Evolutionary conservation across 2,329 filamentous ascomycete genomes (phyloP).

Genomic region (Trichoderma harzianum): DNA sequence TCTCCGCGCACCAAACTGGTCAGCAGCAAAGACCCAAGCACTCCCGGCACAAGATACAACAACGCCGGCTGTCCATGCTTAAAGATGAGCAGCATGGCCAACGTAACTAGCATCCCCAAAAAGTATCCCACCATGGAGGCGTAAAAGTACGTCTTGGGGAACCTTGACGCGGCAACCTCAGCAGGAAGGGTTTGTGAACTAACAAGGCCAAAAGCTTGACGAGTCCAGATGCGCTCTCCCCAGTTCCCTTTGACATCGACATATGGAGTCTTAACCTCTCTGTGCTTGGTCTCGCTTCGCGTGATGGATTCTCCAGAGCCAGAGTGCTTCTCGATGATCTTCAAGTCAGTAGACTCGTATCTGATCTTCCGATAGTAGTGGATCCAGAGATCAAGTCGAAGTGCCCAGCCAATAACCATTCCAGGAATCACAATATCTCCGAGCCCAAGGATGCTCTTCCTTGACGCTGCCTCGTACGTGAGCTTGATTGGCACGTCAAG

Average conservation of each 20-base stretch:
- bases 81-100: conserved; percentile 73
- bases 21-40: conserved; percentile 70
- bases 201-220: conserved; percentile 28
- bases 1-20: conserved; percentile 72
- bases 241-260: conserved; percentile 66
- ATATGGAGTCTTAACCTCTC: conserved; percentile 51
- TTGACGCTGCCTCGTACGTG: conserved; percentile 66
- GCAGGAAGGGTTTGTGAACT: conserved; percentile 27
- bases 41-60: conserved; percentile 85
- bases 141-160: conserved; percentile 82
- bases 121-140: conserved; percentile 75
- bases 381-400: conserved; percentile 88
- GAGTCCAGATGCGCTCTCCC: conserved; percentile 81
- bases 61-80: conserved; percentile 85
- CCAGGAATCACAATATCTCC: conserved; percentile 94
- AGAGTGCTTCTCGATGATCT: conserved; percentile 33
- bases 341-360: conserved; percentile 36
- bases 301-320: conserved; percentile 34
- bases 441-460: conserved; percentile 77
- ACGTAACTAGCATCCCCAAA: conserved; percentile 70
- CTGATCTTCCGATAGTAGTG: conserved; percentile 70
- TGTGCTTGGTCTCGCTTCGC: conserved; percentile 39
- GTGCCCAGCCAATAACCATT: conserved; percentile 80
- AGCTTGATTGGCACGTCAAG: conserved; percentile 93
- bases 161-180: conserved; percentile 46